phyloP scores from a whole-genome alignment of 768 basidiomycete genomes.

The Pulveroboletus sp. region DNA sequence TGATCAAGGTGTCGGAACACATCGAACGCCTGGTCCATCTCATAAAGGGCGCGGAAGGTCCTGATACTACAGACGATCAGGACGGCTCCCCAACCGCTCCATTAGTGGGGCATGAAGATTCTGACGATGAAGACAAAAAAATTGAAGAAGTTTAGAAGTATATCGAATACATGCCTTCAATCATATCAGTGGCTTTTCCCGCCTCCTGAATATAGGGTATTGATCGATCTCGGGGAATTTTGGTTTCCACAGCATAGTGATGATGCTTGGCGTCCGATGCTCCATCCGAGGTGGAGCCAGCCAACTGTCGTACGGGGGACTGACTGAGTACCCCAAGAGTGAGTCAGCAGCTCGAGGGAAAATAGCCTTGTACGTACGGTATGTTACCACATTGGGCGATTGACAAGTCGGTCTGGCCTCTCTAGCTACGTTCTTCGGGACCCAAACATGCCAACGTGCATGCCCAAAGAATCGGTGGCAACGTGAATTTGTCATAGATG shows the following conservation, averaged over 20 bases:
- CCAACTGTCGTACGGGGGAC: neutral
- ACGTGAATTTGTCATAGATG: constrained; percentile 1
- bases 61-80: constrained; percentile 40
- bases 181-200: constrained; percentile 6
- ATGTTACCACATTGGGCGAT: constrained; percentile 13
- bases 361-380: constrained; percentile 25
- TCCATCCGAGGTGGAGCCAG: neutral
- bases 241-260: neutral
- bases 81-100: constrained; percentile 23
- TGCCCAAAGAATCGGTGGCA: neutral
- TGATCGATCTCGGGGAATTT: neutral
- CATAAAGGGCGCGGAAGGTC: constrained; percentile 74
- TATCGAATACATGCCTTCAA: constrained; percentile 14
- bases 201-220: neutral
- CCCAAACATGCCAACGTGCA: neutral
- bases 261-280: neutral
- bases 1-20: constrained; percentile 69
- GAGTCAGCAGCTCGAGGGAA: constrained; percentile 21
- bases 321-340: constrained; percentile 14
- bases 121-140: constrained; percentile 64
- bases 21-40: constrained; percentile 86
- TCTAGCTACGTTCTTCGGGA: neutral
- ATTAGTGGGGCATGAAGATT: constrained; percentile 24
- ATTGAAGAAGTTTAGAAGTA: constrained; percentile 68
- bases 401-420: constrained; percentile 5